Percentiles rank a stretch among this genome's conserved stretches.
phyloP scores from a whole-genome alignment of 768 basidiomycete genomes.

The Psilocybe cyanescens region DNA sequence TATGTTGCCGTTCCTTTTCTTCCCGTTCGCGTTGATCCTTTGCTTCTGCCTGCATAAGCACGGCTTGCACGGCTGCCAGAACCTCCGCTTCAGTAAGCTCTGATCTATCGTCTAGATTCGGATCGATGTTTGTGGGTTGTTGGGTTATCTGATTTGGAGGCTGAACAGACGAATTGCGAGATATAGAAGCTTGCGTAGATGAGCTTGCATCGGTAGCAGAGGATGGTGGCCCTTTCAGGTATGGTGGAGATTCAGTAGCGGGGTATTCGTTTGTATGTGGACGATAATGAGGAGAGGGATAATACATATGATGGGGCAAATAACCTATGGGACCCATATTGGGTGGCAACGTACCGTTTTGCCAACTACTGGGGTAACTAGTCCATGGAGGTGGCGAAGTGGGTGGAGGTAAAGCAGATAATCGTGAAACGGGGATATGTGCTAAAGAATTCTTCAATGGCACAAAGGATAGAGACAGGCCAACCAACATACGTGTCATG shows the following conservation, averaged over 20 bases:
- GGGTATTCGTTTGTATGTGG: conserved; percentile 30
- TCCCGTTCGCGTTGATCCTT: conserved; percentile 18
- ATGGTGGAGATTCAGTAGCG: conserved; percentile 22
- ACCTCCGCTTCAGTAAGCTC: conserved; percentile 29
- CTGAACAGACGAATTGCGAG: conserved; percentile 14
- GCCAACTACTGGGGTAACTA: conserved; percentile 23
- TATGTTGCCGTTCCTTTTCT: conserved; percentile 4
- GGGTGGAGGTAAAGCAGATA: conserved; percentile 31
- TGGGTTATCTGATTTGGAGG: conserved; percentile 5
- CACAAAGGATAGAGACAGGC: not conserved
- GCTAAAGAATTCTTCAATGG: conserved; percentile 29
- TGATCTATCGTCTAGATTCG: conserved; percentile 16
- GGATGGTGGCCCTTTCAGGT: conserved; percentile 22
- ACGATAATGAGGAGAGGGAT: conserved; percentile 56
- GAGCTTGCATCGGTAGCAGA: not conserved
- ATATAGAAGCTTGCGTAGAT: conserved; percentile 4
- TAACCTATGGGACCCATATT: conserved; percentile 39
- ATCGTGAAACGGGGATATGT: conserved; percentile 37
- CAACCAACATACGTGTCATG: conserved; percentile 39
- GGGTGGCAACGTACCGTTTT: conserved; percentile 14
- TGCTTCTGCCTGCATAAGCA: conserved; percentile 26
- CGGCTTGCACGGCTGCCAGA: conserved; percentile 27
- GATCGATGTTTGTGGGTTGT: conserved; percentile 7
- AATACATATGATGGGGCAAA: conserved; percentile 34
- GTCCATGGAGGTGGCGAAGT: conserved; percentile 36